Evolutionary conservation across 2,329 filamentous ascomycete genomes (phyloP), one percentile per base, ranked within the genome.

Genomic region (Cryphonectria radicalis): DNA sequence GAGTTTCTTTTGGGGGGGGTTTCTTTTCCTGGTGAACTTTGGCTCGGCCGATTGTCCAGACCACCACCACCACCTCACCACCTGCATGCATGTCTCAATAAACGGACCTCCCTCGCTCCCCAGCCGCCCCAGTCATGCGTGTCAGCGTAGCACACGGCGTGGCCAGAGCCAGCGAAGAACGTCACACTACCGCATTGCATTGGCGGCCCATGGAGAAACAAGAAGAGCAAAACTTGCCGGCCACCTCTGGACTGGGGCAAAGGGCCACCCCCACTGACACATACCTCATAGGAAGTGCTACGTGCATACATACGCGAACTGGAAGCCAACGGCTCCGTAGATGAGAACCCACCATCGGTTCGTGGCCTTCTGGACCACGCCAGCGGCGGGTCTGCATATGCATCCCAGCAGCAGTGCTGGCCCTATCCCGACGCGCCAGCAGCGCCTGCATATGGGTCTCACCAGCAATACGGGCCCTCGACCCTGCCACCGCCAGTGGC

Each of bases 281-380:
- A 40, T 40, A 46, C 32, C n/a, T 53, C 6, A 70, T 70, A 90
- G 89, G 87, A 89, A 74, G 82, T 89, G 13, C 79, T 90, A 35
- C 83, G 87, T 73, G 87, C 88, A 28, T 90, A 91, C 75, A 89
- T 91, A 59, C 86, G 87, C 50, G 86, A 89, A 75, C 83, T 90
- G 73, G 86, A 89, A 73, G 84, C 87, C 57, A 81, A 85, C 69
- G 81, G 82, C 50, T 78, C 79, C n/a, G 77, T 80, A 17, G 81
- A 82, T 55, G 83, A 83, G 37, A 78, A 80, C 46, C 83, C 83
- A 17, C 85, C 86, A 3, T 85, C 86, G 1, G 83, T 88, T 19
- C 84, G 87, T 69, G 86, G 87, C 0, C 81, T 89, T 13, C 81
- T 90, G n/a, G 85, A 86, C 74, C 81, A 82, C 76, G 63, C 53